phyloP scores from a whole-genome alignment of 768 basidiomycete genomes.

The Chalciporus sphaerocephalus region DNA sequence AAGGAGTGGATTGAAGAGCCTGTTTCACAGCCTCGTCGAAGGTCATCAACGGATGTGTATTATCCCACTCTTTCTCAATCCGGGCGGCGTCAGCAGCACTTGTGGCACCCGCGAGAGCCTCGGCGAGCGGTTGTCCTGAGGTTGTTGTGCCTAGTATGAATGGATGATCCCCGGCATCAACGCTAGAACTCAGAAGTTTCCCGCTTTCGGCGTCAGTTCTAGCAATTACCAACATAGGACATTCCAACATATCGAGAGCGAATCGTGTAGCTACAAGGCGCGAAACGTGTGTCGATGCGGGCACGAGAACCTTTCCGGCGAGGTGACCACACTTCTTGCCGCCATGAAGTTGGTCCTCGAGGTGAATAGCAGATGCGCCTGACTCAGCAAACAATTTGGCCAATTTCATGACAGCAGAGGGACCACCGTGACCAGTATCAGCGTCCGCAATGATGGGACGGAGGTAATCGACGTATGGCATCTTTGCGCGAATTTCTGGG shows the following conservation, averaged over 20 bases:
- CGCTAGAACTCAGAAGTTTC: constrained; percentile 76
- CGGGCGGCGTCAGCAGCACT: constrained; percentile 65
- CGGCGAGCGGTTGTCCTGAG: constrained; percentile 52
- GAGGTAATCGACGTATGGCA: constrained; percentile 83
- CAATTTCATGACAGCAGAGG: constrained; percentile 93
- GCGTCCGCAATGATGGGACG: constrained; percentile 93
- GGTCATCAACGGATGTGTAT: constrained; percentile 63
- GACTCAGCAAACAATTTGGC: constrained; percentile 94
- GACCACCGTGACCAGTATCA: constrained; percentile 91
- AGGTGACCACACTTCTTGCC: constrained; percentile 95
- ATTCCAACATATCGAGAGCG: constrained; percentile 86
- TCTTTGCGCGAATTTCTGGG: constrained; percentile 57
- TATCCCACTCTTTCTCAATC: constrained; percentile 75
- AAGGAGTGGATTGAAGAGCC: constrained; percentile 17
- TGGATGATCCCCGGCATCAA: constrained; percentile 75
- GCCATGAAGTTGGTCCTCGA: constrained; percentile 93
- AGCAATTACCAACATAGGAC: constrained; percentile 84
- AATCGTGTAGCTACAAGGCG: constrained; percentile 83
- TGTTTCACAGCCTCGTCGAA: constrained; percentile 56
- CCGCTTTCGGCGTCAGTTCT: constrained; percentile 90
- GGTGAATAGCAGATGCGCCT: constrained; percentile 84
- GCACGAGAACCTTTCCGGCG: constrained; percentile 90
- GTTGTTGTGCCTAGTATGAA: constrained; percentile 63
- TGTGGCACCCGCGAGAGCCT: constrained; percentile 63
- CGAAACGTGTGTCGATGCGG: constrained; percentile 80